Percentiles rank a stretch among this genome's conserved stretches.
These are phyloP conservation scores for Populus pruinosa DNA, from an alignment of 345 rosid genomes.

Conservation along the genomic window DNA sequence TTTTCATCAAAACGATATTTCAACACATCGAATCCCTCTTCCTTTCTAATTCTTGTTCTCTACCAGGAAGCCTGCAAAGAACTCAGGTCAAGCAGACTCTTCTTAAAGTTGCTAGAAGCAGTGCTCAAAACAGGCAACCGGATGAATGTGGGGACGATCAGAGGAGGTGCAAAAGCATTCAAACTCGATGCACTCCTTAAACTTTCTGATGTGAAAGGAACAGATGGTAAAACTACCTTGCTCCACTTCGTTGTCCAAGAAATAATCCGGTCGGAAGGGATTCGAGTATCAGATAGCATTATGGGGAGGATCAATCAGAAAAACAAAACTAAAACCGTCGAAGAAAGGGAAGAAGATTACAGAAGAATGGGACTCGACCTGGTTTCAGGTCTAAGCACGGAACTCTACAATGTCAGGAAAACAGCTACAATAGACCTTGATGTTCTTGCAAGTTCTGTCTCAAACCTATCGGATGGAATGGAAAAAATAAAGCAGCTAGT, in stretches of 20 bases:
- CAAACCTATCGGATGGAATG: conserved; percentile 66
- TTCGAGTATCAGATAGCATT: conserved; percentile 77
- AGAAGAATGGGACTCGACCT: conserved; percentile 90
- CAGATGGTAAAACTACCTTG: conserved; percentile 80
- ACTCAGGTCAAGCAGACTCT: conserved; percentile 85
- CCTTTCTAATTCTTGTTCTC: neutral
- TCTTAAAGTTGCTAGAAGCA: conserved; percentile 84
- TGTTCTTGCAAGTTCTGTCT: conserved; percentile 79
- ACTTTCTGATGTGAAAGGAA: conserved; percentile 89
- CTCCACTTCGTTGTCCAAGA: conserved; percentile 96
- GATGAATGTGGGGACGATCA: conserved; percentile 91
- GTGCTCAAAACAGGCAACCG: conserved; percentile 95
- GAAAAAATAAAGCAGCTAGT: conserved; percentile 48
- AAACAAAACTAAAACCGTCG: conserved; percentile 49
- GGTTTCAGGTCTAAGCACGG: conserved; percentile 72
- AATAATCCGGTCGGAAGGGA: conserved; percentile 82
- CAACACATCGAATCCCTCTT: neutral
- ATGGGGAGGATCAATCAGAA: conserved; percentile 79
- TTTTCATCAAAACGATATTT: neutral
- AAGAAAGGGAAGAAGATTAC: conserved; percentile 86
- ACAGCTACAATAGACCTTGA: conserved; percentile 87
- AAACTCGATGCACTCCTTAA: conserved; percentile 91
- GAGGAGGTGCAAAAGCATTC: conserved; percentile 96
- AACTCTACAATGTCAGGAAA: conserved; percentile 85
- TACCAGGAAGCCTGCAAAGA: conserved; percentile 94